Evolutionary conservation across 2,329 filamentous ascomycete species (phyloP).

Genomic region (Aspergillus bombycis): DNA sequence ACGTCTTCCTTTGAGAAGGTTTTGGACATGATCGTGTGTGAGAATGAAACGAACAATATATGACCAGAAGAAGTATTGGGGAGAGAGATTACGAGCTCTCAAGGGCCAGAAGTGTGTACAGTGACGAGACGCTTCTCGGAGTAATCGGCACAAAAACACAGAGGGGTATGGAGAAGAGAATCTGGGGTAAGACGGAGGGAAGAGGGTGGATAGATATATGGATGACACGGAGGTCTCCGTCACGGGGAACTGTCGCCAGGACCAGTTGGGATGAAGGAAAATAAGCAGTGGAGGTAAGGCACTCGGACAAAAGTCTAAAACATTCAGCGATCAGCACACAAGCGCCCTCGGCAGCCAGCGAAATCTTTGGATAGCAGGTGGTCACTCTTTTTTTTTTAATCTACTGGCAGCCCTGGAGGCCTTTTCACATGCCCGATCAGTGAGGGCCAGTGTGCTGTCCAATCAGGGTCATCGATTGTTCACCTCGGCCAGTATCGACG

Average conservation of each 20-base stretch:
- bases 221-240: slow-evolving; percentile 17
- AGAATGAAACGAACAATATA: background rate
- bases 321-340: background rate
- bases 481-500: background rate
- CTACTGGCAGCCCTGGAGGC: background rate
- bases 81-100: background rate
- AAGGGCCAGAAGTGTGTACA: background rate
- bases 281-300: background rate
- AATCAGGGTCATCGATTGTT: background rate
- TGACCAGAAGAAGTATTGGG: background rate
- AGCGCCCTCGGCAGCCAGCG: background rate
- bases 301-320: slow-evolving; percentile 1
- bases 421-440: background rate
- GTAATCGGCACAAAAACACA: background rate
- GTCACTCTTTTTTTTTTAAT: background rate
- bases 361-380: background rate
- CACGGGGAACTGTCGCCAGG: slow-evolving; percentile 7
- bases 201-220: slow-evolving; percentile 13
- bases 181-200: slow-evolving; percentile 15
- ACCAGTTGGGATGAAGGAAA: background rate
- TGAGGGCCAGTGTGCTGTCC: background rate
- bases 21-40: slow-evolving; percentile 80
- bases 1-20: slow-evolving; percentile 84
- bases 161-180: slow-evolving; percentile 12
- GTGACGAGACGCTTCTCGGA: background rate